Evolutionary conservation across 495 filamentous ascomycete species (phyloP), one percentile per base, ranked within the genome.

Genomic region (Pseudevernia furfuracea): DNA sequence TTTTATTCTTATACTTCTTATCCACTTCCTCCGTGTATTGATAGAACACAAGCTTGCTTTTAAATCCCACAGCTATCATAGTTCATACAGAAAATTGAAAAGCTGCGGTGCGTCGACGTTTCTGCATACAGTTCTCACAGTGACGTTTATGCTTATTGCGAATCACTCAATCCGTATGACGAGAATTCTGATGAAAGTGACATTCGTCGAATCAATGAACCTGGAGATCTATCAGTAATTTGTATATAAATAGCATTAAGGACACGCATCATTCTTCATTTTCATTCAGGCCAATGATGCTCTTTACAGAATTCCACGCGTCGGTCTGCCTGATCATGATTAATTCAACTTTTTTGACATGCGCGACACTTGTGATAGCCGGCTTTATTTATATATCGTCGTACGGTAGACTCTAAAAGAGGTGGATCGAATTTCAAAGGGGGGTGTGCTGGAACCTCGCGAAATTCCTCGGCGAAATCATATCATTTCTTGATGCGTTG

Each of bases 141-240:
- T 57, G 11, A 11, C 61, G 48, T 37, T 63, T 49, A 25, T 25
- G 8, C 30, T 14, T 11, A 5, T n/a, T n/a, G 19, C 61, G 61
- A 17, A 63, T 63, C 11, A 63, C 46, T 12, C 46, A 63, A 14
- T 62, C 60, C n/a, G 60, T 62, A 62, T 43, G 34, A 3, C 58
- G 21, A 25, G 38, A 23, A 46, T 43, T 60, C 12, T 60, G 34
- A 21, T 60, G 34, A 21, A 43, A 41, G 23, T 60, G 36, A 23
- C 7, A 60, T 23, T 60, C 58, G 36, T 60, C 58, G 10, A 36
- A 60, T 3, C 17, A 60, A 60, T 60, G 36, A 36, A 36, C 34
- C 34, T 36, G n/a, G n/a, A n/a, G n/a, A 36, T 36, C 8, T 36
- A 36, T 8, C 4, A 8, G 4, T 8, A 36, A 36, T 36, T 36